phyloP scores from a whole-genome alignment of 2,329 filamentous ascomycete species.

The Cercospora sesami region DNA sequence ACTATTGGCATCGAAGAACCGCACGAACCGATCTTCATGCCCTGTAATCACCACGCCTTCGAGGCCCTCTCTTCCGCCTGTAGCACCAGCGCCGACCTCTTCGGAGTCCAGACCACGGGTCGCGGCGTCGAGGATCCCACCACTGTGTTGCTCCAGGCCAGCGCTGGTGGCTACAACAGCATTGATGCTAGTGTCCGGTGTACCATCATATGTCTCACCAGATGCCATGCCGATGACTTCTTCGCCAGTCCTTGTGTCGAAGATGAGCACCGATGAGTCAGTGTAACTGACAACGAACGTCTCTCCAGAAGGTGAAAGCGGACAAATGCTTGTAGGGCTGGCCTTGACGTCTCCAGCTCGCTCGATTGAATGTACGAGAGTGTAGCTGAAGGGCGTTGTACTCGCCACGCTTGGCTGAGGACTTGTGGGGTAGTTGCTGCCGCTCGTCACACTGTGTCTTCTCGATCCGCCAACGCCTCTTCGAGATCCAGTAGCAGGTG shows the following conservation, averaged over 20 bases:
- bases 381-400: constrained; percentile 82
- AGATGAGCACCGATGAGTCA: constrained; percentile 86
- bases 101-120: constrained; percentile 70
- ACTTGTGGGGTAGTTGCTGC: constrained; percentile 84
- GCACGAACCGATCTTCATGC: constrained; percentile 92
- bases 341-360: constrained; percentile 56
- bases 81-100: constrained; percentile 72
- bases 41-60: constrained; percentile 95
- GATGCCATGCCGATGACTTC: constrained; percentile 92
- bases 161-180: constrained; percentile 78
- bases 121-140: constrained; percentile 59
- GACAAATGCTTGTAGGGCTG: constrained; percentile 89
- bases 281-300: constrained; percentile 91
- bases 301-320: constrained; percentile 77
- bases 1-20: constrained; percentile 98
- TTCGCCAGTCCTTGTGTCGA: constrained; percentile 88
- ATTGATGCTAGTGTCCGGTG: constrained; percentile 80
- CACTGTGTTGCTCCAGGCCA: constrained; percentile 68
- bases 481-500: constrained; percentile 71
- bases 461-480: constrained; percentile 72
- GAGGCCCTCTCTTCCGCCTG: constrained; percentile 70
- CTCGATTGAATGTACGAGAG: constrained; percentile 81
- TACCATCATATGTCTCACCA: constrained; percentile 88
- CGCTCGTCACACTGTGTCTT: constrained; percentile 89
- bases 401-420: constrained; percentile 87